A percentile compares a stretch with the other conserved stretches of the same genome.
Conservation (phyloP, 352 stramenopile genomes). For the Thalassiosira sp. region DNA sequence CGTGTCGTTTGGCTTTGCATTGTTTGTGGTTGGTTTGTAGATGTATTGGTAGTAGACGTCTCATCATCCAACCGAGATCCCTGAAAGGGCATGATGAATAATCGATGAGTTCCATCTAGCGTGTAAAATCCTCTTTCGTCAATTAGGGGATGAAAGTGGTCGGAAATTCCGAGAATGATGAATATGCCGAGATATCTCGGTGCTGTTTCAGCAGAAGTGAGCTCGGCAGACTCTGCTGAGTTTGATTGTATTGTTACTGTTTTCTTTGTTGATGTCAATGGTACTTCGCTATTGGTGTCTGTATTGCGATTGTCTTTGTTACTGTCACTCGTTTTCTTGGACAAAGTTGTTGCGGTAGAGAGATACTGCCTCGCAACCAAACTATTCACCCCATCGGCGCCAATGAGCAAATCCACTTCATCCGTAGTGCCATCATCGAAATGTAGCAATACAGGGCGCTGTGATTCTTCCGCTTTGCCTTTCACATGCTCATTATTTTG, state of each 20-base stretch:
- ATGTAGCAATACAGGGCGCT: slow-evolving; percentile 39
- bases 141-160: slow-evolving; percentile 71
- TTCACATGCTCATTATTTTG: slow-evolving; percentile 1
- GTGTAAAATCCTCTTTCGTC: slow-evolving; percentile 82
- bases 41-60: no score
- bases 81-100: slow-evolving; percentile 83
- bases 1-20: not conserved
- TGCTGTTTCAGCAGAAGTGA: not conserved
- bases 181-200: slow-evolving; percentile 65
- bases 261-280: not conserved
- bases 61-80: slow-evolving; percentile 51
- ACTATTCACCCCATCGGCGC: slow-evolving; percentile 81
- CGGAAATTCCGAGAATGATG: slow-evolving; percentile 77
- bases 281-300: not conserved
- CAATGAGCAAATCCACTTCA: slow-evolving; percentile 75
- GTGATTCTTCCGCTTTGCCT: slow-evolving; percentile 1
- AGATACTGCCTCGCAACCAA: slow-evolving; percentile 59
- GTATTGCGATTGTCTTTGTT: not conserved
- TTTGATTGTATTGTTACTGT: not conserved
- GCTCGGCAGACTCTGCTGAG: not conserved
- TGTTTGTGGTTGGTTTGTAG: not conserved
- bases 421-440: slow-evolving; percentile 63
- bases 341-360: slow-evolving; percentile 18
- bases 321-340: not conserved
- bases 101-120: slow-evolving; percentile 65